Evolutionary conservation across 2,329 filamentous ascomycete genomes (phyloP).

Genomic region (Tolypocladium paradoxum): DNA sequence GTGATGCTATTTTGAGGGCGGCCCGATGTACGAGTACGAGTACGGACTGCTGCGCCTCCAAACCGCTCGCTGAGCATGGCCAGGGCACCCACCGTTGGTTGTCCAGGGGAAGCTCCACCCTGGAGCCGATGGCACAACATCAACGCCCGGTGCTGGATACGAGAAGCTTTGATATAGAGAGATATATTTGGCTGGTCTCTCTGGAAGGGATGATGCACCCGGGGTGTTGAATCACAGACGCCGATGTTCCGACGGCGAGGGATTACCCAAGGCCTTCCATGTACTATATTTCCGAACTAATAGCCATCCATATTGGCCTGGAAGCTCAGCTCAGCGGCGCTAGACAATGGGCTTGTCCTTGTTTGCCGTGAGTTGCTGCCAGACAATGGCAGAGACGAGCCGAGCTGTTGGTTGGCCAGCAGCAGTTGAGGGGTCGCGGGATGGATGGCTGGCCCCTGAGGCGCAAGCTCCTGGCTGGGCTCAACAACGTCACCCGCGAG

Average conservation of each 20-base stretch:
- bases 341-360: not conserved
- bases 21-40: too few relatives aligned
- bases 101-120: not conserved
- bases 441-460: not conserved
- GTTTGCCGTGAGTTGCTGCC: not conserved
- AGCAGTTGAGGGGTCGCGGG: too few relatives aligned
- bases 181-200: not conserved
- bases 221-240: not conserved
- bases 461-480: not conserved
- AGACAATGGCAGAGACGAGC: not conserved
- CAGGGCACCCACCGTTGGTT: too few relatives aligned
- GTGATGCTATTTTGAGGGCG: not conserved
- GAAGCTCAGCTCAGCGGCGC: constrained; percentile 1
- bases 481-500: not conserved
- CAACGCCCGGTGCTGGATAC: not conserved
- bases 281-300: too few relatives aligned
- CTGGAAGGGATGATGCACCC: not conserved
- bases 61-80: too few relatives aligned
- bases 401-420: not conserved
- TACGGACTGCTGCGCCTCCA: not conserved
- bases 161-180: too few relatives aligned
- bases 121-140: not conserved
- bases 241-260: too few relatives aligned
- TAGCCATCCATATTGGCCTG: too few relatives aligned
- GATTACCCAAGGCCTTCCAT: too few relatives aligned